Evolutionary conservation across 2,329 filamentous ascomycete genomes (phyloP), one percentile per base, ranked within the genome.

Genomic region (Aspergillus piperis): DNA sequence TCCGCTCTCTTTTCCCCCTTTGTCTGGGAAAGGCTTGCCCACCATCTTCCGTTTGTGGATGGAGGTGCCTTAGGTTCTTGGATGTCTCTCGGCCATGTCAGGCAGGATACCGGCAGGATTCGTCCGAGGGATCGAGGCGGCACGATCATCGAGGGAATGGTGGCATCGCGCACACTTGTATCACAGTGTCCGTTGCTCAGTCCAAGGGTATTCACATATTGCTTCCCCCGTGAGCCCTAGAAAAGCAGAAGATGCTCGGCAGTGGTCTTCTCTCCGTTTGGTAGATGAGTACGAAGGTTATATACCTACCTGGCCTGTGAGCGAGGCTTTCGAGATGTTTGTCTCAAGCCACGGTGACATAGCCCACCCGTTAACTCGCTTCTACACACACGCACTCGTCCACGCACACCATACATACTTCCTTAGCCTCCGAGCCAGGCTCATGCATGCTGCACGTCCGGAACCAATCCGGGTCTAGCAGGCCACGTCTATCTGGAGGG

Each of bases 381-480:
- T 41, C 50, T 27, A 27, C 27, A 44, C 52, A 39, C 52, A 44
- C 52, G 42, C 30, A 54, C 52, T 39, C 52, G 41, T n/a, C 38
- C 38, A 42, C 52, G 52, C 39, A 41, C 39, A 32, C 52, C 52
- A 47, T 39, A 42, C 41, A 44, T 44, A 44, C 41, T 44, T 44
- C 8, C 52, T 47, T 54, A 44, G 41, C 13, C 10, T 54, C 39
- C 39, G 52, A 54, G 39, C 32, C 52, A 38, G 49, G 50, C 44
- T 54, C 49, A 50, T 59, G 57, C 57, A 59, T 50, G 30, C 53
- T 48, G 53, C 57, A 51, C 11, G 52, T 41, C 51, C 54, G 21
- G 52, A 23, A 38, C 57, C 57, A 59, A 59, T 59, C 41, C 54
- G 52, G 41, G 23, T 51, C 17, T 27, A 44, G 19, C 47, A n/a